Conservation (phyloP, 495 filamentous ascomycete species). For the Talaromyces proteolyticus region DNA sequence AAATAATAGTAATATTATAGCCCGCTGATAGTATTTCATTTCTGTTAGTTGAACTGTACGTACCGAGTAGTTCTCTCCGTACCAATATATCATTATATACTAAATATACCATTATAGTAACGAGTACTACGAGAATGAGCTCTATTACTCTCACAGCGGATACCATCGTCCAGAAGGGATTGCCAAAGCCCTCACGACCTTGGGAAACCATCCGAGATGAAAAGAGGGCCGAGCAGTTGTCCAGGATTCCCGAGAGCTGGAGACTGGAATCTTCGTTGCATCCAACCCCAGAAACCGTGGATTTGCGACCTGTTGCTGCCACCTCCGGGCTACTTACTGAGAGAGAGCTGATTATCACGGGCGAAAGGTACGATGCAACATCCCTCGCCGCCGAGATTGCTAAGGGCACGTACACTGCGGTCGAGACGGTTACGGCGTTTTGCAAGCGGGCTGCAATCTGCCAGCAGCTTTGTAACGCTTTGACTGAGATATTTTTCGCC, state of each 20-base stretch:
- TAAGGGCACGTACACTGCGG: conserved; percentile 37
- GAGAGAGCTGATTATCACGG: conserved; percentile 52
- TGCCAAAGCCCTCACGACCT: neutral
- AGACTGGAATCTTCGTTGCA: neutral
- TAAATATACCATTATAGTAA: no score
- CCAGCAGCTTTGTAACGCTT: conserved; percentile 54
- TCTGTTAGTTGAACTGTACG: no score
- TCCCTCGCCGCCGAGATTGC: conserved; percentile 43
- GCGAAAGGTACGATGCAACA: conserved; percentile 40
- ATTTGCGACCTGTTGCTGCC: neutral
- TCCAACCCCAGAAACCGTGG: neutral
- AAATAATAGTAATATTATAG: no score
- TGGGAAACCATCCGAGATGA: neutral
- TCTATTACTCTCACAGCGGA: no score
- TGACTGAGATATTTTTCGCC: conserved; percentile 60
- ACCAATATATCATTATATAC: no score
- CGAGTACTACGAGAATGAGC: neutral
- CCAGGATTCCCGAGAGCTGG: neutral
- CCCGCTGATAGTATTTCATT: no score
- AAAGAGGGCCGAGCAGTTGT: neutral
- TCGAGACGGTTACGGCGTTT: conserved; percentile 51
- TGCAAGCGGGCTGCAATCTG: conserved; percentile 58
- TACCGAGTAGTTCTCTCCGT: no score
- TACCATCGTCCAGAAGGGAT: no score
- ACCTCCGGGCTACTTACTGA: neutral